Evolutionary conservation across 371 early-diverging fungal genomes (phyloP), one percentile per base, ranked within the genome.

Genomic region (Haplosporangium sp.): DNA sequence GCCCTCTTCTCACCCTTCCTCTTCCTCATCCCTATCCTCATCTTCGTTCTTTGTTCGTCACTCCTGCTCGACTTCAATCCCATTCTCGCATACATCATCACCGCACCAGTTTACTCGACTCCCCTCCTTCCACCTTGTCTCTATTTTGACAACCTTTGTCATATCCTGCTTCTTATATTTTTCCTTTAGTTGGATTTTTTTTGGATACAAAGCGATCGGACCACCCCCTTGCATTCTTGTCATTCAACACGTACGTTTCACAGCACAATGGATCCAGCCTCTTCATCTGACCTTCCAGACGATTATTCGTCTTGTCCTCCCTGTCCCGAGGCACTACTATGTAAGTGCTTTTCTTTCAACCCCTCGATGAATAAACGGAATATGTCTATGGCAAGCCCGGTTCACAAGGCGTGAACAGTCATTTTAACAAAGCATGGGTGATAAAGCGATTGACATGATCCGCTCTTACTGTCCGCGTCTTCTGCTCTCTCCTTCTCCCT

Each of bases 311-410:
- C 67, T 8, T 73, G 68, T 47, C 63, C 74, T 46, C 68, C 67
- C 6, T 73, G 68, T 47, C 63, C 74, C 51, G 74, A 73, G 50
- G 74, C 67, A 23, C 46, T 73, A 8, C 50, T 73, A 23, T 67
- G 74, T 73, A 73, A 60, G 74, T 63, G 43, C 52, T 18, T 45
- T 45, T 11, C 16, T 45, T 45, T 45, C 16, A 29, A 29, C 4
- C 29, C 29, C 29, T 29, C 29, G 4, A 29, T 29, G 29, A 29
- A 29, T 4, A 29, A 29, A 29, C 2, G 29, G 29, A 29, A 29
- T 29, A 29, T 4, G 1, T 29, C 29, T 29, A 29, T 4, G 29
- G 4, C 29, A 29, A 29, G 29, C 29, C 29, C 29, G 29, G 29
- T 29, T 29, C 29, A 29, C 29, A 29, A 29, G 29, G 29, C 4